A percentile compares a stretch with the other conserved stretches of the same genome.
Conservation (phyloP, 2,329 filamentous ascomycete species). For the Dactylonectria macrodidyma region DNA sequence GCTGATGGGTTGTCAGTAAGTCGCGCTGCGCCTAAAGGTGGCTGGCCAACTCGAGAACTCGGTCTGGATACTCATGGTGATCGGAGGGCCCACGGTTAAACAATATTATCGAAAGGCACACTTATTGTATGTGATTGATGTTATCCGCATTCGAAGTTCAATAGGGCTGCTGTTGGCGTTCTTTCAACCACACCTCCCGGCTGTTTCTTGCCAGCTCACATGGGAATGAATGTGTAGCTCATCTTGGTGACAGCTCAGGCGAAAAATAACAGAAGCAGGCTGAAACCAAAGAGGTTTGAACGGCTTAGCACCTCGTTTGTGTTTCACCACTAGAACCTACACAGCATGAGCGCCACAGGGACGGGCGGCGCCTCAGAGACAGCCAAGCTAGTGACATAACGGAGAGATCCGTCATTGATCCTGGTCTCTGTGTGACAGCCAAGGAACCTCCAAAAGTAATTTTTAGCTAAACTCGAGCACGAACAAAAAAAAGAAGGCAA, state of each 20-base stretch:
- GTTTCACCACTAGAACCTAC: slow-evolving; percentile 39
- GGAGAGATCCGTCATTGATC: slow-evolving; percentile 68
- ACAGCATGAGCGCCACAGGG: slow-evolving; percentile 75
- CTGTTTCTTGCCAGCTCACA: slow-evolving; percentile 56
- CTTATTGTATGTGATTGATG: no score
- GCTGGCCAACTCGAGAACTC: slow-evolving; percentile 74
- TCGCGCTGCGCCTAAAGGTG: slow-evolving; percentile 74
- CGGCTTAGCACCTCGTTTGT: slow-evolving; percentile 11
- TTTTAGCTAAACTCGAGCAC: slow-evolving; percentile 44
- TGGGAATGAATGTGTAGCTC: background rate
- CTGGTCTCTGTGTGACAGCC: slow-evolving; percentile 59
- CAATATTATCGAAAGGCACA: slow-evolving; percentile 12
- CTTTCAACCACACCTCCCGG: slow-evolving; percentile 77
- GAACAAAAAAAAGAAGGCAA: slow-evolving; percentile 61
- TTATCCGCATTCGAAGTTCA: slow-evolving; percentile 59
- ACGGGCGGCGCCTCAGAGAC: slow-evolving; percentile 75
- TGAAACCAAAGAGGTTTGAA: slow-evolving; percentile 64
- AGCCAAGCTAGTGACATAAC: slow-evolving; percentile 62
- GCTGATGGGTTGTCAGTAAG: slow-evolving; percentile 67
- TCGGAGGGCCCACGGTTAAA: slow-evolving; percentile 60
- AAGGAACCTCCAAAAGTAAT: background rate
- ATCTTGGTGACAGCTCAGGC: slow-evolving; percentile 58
- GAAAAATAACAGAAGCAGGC: slow-evolving; percentile 75
- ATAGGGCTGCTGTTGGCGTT: slow-evolving; percentile 70
- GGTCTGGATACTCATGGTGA: slow-evolving; percentile 69